Percentiles rank a stretch among this genome's conserved stretches.
These are phyloP conservation scores for Aureobasidium pullulans DNA, from an alignment of 2,329 filamentous ascomycete species.

Conservation along the genomic window DNA sequence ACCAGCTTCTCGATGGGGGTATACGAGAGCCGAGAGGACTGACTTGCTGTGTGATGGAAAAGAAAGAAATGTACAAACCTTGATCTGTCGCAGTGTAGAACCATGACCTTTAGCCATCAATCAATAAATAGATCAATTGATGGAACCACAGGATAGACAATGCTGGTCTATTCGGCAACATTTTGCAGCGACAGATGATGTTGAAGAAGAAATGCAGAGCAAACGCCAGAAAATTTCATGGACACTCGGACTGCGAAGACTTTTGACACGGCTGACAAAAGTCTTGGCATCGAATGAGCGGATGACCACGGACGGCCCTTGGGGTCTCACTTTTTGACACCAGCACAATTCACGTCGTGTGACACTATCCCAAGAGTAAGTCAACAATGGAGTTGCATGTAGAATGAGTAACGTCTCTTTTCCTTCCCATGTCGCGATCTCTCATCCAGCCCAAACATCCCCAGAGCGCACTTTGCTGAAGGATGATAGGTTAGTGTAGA, in stretches of 20 bases:
- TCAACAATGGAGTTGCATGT: not conserved
- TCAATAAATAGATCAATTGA: too few relatives aligned
- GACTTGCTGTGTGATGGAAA: slow-evolving; percentile 21
- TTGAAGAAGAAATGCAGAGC: not conserved
- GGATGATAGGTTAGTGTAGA: not conserved
- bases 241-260: not conserved
- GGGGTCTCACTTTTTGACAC: not conserved
- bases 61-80: not conserved
- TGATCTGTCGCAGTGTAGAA: not conserved
- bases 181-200: not conserved
- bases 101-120: too few relatives aligned
- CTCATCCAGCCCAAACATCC: not conserved
- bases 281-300: not conserved
- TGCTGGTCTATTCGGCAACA: too few relatives aligned
- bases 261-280: slow-evolving; percentile 2
- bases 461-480: not conserved
- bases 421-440: not conserved
- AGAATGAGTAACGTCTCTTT: not conserved
- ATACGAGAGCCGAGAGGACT: slow-evolving; percentile 28
- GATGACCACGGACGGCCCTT: not conserved
- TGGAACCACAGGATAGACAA: too few relatives aligned
- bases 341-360: not conserved
- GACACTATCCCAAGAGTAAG: not conserved
- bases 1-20: slow-evolving; percentile 16
- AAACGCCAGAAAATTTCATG: not conserved